phyloP scores from a whole-genome alignment of 2,329 filamentous ascomycete species.

The Zymoseptoria ardabiliae region DNA sequence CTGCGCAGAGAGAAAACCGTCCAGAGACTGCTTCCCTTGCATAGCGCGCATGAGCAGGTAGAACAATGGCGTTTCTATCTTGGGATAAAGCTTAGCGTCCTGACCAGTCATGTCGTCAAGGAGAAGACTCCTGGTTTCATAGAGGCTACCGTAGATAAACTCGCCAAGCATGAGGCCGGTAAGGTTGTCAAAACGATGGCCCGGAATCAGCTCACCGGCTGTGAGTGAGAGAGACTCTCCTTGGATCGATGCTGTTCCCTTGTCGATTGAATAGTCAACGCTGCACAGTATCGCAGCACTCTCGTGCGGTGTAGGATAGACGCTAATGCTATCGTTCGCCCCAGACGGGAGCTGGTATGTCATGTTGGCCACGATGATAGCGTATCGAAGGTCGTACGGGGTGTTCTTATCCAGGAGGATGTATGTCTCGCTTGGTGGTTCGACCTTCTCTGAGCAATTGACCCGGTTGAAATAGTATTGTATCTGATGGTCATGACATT shows the following conservation, averaged over 20 bases:
- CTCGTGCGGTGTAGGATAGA: background rate
- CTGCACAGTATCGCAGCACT: background rate
- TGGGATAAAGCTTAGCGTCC: background rate
- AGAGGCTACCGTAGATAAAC: background rate
- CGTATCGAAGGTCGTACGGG: background rate
- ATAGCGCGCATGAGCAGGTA: background rate
- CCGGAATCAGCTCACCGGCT: background rate
- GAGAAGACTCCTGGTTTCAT: background rate
- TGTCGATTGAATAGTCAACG: background rate
- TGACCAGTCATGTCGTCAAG: background rate
- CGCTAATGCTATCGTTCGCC: background rate
- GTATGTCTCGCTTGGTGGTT: background rate
- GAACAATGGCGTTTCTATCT: background rate
- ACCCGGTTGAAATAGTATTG: background rate
- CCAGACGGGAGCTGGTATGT: background rate
- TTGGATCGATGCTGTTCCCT: background rate
- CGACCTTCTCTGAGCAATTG: background rate
- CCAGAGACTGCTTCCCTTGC: background rate
- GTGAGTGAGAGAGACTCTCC: background rate
- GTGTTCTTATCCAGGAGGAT: background rate
- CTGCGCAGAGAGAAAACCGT: background rate
- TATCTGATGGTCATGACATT: background rate
- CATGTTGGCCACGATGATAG: slow-evolving; percentile 1
- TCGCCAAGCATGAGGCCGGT: slow-evolving; percentile 2
- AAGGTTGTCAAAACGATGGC: background rate